Conservation (phyloP, 371 early-diverging fungal species). For the Gilbertella persicaria region DNA sequence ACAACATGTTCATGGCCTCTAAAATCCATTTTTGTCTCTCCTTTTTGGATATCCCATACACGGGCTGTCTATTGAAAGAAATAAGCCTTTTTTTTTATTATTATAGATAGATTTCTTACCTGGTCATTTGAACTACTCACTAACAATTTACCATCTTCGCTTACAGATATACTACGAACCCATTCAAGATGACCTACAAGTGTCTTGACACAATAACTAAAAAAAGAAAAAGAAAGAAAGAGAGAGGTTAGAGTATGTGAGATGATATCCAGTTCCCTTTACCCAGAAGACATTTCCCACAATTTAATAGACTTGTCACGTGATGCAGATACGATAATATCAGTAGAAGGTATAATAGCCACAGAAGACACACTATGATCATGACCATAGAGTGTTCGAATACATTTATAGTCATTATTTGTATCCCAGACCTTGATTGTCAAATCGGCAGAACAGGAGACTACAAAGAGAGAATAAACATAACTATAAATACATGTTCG, state of each 20-base stretch:
- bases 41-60: conserved; percentile 72
- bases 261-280: conserved; percentile 7
- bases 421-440: conserved; percentile 90
- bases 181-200: conserved; percentile 80
- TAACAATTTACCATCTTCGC: conserved; percentile 69
- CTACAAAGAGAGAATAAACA: conserved; percentile 25
- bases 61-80: no score
- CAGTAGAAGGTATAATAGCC: conserved; percentile 64
- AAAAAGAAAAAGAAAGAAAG: no score
- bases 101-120: conserved; percentile 33
- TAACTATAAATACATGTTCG: not conserved
- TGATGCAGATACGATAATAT: conserved; percentile 77
- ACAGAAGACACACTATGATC: conserved; percentile 87
- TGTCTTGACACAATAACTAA: conserved; percentile 80
- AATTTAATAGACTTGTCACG: conserved; percentile 85
- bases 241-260: not conserved
- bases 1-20: conserved; percentile 92
- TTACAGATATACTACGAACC: conserved; percentile 71
- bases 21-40: conserved; percentile 72
- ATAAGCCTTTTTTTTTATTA: no score
- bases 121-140: conserved; percentile 83
- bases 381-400: conserved; percentile 83
- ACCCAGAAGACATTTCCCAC: conserved; percentile 85
- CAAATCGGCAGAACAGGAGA: conserved; percentile 85
- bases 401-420: conserved; percentile 79